Conservation (phyloP, 306 rosid species). For the Erythrophleum fordii region DNA sequence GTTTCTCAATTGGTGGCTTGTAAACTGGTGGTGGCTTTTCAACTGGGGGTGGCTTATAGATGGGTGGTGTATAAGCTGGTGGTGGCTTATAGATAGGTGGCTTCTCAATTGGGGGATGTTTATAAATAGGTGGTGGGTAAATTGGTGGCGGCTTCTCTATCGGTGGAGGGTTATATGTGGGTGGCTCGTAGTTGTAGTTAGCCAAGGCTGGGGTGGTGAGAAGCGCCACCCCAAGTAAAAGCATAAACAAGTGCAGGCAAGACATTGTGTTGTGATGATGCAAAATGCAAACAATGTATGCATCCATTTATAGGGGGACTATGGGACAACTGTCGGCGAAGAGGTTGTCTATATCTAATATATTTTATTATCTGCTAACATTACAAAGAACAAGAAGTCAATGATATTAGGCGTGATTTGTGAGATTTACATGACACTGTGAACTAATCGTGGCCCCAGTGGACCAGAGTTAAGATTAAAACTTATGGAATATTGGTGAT, state of each 20-base stretch:
- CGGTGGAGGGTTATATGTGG: background rate
- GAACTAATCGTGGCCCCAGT: background rate
- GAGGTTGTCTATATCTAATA: background rate
- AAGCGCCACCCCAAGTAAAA: constrained; percentile 40
- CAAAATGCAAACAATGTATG: background rate
- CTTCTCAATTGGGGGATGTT: background rate
- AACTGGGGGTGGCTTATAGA: background rate
- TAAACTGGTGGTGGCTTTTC: background rate
- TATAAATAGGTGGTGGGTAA: background rate
- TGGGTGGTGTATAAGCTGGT: background rate
- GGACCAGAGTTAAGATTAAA: background rate
- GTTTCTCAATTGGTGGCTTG: background rate
- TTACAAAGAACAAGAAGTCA: background rate
- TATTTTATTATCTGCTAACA: background rate
- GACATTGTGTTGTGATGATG: constrained; percentile 39
- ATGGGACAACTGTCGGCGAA: background rate
- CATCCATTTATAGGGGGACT: constrained; percentile 40
- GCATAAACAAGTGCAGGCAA: background rate
- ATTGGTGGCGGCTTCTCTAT: background rate
- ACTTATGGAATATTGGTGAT: background rate
- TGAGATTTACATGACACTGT: background rate
- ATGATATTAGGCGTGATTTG: constrained; percentile 28
- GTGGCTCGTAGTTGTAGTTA: background rate
- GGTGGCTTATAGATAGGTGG: background rate
- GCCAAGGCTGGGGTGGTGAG: constrained; percentile 37